Conservation (phyloP, 148 eudicot species). For the Persicaria maculosa region DNA sequence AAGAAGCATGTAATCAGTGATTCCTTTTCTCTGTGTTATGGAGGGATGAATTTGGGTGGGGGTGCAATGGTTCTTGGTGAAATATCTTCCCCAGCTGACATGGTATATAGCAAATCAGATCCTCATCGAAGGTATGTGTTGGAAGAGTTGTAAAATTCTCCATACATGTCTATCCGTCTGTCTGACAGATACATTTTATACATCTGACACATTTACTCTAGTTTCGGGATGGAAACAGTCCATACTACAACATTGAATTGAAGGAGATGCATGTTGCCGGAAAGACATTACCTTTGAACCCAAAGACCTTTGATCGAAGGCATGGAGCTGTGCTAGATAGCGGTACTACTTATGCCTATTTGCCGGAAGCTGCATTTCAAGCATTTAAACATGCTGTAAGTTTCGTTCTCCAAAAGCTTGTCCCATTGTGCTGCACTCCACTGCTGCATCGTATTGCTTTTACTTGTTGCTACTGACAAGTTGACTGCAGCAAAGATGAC, state of each 20-base stretch:
- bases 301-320: constrained; percentile 74
- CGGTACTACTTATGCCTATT: constrained; percentile 90
- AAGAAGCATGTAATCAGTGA: constrained; percentile 62
- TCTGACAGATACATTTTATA: constrained; percentile 45
- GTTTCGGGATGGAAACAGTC: constrained; percentile 96
- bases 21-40: constrained; percentile 92
- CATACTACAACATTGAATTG: constrained; percentile 93
- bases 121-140: constrained; percentile 77
- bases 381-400: constrained; percentile 86
- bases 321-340: constrained; percentile 90
- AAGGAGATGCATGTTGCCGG: constrained; percentile 86
- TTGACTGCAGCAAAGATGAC: not conserved
- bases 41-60: constrained; percentile 91
- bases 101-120: constrained; percentile 75
- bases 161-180: constrained; percentile 24
- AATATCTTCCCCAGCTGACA: constrained; percentile 59
- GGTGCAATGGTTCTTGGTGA: constrained; percentile 99
- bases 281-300: constrained; percentile 47
- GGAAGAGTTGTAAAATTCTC: constrained; percentile 19
- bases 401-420: constrained; percentile 10
- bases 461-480: not conserved
- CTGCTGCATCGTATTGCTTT: not conserved
- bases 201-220: constrained; percentile 97
- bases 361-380: constrained; percentile 74
- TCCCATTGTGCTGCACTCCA: not conserved